Evolutionary conservation across 2,329 filamentous ascomycete genomes (phyloP), one percentile per base, ranked within the genome.

Genomic region (Paracamarosporium sp.): DNA sequence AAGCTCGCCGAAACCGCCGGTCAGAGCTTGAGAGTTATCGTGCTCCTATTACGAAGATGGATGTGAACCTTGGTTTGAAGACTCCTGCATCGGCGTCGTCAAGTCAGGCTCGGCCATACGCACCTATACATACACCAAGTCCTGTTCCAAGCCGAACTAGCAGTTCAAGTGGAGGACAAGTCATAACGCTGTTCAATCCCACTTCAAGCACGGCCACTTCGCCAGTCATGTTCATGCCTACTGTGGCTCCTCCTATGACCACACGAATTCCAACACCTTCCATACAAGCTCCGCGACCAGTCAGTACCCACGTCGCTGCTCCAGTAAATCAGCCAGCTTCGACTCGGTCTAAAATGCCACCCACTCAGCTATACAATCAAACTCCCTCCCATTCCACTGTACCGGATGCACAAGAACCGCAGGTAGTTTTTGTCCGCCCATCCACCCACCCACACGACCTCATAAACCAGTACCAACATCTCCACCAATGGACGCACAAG

Each of bases 1-100:
- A 63, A 53, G 55, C 45, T 22, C 59, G 56, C 4, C 61, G 58
- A 24, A 55, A 58, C n/a, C 59, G 52, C 5, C 28, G 61, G 7
- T 48, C 58, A 4, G 50, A 54, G 11, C 52, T 59, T 1, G 47
- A 64, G 15, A 38, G 36, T 17, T 63, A 53, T 28, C 55, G 55
- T 33, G 53, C 53, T 7, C 55, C 63, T 20, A 28, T 47, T 17
- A 53, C 55, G 3, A 50, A 57, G 1, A 61, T 55, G 54, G 45
- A 8, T 5, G 5, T 11, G 20, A n/a, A n/a, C 11, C 35, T 20
- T 20, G 15, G 8, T 8, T 17, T 7, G 6, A 20, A 5, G 5
- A 45, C 41, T 17, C 30, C 24, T 4, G 41, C 22, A n/a, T n/a
- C 25, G 7, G 12, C 13, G 12, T 2, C 24, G 30, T 30, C 24